Evolutionary conservation across 2,329 filamentous ascomycete species (phyloP).

Genomic region (Aspergillus hortae): DNA sequence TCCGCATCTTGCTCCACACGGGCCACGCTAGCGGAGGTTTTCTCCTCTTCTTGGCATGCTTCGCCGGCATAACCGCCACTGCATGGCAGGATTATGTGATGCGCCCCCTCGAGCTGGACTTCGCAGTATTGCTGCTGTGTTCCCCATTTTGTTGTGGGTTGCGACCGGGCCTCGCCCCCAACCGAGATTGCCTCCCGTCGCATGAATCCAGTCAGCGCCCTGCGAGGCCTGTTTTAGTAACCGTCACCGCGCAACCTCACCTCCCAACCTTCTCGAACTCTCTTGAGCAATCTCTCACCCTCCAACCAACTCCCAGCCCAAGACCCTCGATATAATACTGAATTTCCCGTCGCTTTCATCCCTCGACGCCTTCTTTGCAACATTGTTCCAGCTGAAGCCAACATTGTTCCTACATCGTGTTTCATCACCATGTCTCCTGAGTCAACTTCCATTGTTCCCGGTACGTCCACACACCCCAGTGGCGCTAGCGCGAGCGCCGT

Average conservation of each 20-base stretch:
- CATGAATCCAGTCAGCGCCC: constrained; percentile 23
- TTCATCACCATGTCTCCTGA: constrained; percentile 24
- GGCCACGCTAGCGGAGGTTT: constrained; percentile 8
- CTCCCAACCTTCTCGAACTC: constrained; percentile 16
- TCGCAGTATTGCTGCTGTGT: constrained; percentile 4
- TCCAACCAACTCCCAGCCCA: neutral
- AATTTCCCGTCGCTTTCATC: constrained; percentile 13
- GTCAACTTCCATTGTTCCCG: constrained; percentile 8
- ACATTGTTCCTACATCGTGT: neutral
- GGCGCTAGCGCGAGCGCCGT: neutral
- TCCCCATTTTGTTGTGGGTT: constrained; percentile 4
- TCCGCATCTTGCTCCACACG: constrained; percentile 20
- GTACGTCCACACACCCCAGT: too few relatives aligned
- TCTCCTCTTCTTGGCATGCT: constrained; percentile 22
- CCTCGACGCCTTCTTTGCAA: constrained; percentile 9
- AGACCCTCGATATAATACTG: neutral
- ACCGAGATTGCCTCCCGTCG: constrained; percentile 19
- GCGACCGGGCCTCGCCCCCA: neutral
- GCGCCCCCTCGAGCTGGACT: constrained; percentile 9
- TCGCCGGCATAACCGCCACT: constrained; percentile 6
- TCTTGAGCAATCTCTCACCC: neutral
- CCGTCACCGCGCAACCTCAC: constrained; percentile 35
- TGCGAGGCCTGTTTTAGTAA: constrained; percentile 23
- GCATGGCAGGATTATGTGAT: constrained; percentile 10
- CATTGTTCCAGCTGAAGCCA: constrained; percentile 4